These are phyloP conservation scores for Aegilops speltoides DNA, from an alignment of 176 grass and related monocot species.

Conservation along the genomic window DNA sequence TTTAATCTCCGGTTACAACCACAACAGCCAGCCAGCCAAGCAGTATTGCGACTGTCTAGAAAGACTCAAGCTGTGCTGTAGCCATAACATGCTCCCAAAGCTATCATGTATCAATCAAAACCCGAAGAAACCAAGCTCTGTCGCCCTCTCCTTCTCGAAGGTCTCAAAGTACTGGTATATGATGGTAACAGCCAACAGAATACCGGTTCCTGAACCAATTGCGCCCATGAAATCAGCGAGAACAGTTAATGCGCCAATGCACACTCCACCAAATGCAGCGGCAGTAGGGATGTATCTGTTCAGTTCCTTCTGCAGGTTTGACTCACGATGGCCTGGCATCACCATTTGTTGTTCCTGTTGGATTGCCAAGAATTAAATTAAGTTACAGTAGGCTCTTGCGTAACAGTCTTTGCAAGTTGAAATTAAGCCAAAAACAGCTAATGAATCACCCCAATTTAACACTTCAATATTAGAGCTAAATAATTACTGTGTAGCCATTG, in stretches of 20 bases:
- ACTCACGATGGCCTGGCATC: slow-evolving; percentile 55
- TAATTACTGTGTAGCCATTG: not conserved
- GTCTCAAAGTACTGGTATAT: slow-evolving; percentile 59
- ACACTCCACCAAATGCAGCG: slow-evolving; percentile 52
- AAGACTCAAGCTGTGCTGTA: slow-evolving; percentile 21
- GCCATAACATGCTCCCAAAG: not conserved
- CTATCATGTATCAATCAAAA: slow-evolving; percentile 57
- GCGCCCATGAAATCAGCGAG: slow-evolving; percentile 63
- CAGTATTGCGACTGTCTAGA: slow-evolving; percentile 9
- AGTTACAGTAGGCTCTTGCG: not conserved
- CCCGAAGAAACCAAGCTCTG: slow-evolving; percentile 65
- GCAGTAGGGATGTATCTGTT: slow-evolving; percentile 63
- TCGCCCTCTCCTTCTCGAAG: slow-evolving; percentile 52
- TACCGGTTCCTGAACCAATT: slow-evolving; percentile 60
- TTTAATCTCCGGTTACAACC: slow-evolving; percentile 53
- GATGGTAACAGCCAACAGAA: slow-evolving; percentile 57
- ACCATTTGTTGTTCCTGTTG: slow-evolving; percentile 70
- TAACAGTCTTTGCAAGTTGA: not conserved
- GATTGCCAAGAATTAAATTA: not conserved
- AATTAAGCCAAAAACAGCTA: not conserved
- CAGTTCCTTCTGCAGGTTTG: slow-evolving; percentile 55
- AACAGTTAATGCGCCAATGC: slow-evolving; percentile 54
- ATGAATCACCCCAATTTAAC: not conserved
- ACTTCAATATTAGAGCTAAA: not conserved
- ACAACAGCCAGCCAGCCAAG: slow-evolving; percentile 24